These are phyloP conservation scores for Rhytidhysteron rufulum DNA, from an alignment of 2,329 filamentous ascomycete species.

Conservation along the genomic window DNA sequence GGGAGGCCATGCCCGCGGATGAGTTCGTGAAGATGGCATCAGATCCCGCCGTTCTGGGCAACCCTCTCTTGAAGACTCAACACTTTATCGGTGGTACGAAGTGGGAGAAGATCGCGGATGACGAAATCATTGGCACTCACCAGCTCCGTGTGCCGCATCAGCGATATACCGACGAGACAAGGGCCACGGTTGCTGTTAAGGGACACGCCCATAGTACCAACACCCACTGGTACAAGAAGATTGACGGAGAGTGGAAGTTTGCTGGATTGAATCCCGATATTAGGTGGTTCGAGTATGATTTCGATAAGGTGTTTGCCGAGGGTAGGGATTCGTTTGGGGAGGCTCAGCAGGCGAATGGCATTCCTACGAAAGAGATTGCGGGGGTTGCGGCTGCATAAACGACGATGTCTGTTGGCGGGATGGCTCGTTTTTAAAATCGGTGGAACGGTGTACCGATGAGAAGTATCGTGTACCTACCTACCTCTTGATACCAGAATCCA, in stretches of 20 bases:
- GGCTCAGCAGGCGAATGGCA: constrained; percentile 38
- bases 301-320: constrained; percentile 52
- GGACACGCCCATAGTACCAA: constrained; percentile 56
- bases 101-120: constrained; percentile 49
- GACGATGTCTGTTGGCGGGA: neutral
- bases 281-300: constrained; percentile 54
- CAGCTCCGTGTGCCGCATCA: constrained; percentile 58
- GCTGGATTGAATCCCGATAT: constrained; percentile 53
- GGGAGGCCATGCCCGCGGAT: constrained; percentile 54
- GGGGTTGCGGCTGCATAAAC: neutral
- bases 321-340: constrained; percentile 46
- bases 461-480: too few species aligned
- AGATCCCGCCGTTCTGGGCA: constrained; percentile 50
- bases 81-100: constrained; percentile 53
- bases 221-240: constrained; percentile 53
- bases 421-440: too few species aligned
- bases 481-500: too few species aligned
- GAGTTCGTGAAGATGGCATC: constrained; percentile 53
- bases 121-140: constrained; percentile 51
- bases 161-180: constrained; percentile 48
- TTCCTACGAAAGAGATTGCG: constrained; percentile 17
- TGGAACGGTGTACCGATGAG: too few species aligned
- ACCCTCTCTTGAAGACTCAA: constrained; percentile 53
- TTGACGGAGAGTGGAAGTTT: constrained; percentile 58
- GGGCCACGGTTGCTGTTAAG: constrained; percentile 48